Base-by-base conservation (phyloP, 768 basidiomycete species). In the Xanthoconium purpureum region DNA sequence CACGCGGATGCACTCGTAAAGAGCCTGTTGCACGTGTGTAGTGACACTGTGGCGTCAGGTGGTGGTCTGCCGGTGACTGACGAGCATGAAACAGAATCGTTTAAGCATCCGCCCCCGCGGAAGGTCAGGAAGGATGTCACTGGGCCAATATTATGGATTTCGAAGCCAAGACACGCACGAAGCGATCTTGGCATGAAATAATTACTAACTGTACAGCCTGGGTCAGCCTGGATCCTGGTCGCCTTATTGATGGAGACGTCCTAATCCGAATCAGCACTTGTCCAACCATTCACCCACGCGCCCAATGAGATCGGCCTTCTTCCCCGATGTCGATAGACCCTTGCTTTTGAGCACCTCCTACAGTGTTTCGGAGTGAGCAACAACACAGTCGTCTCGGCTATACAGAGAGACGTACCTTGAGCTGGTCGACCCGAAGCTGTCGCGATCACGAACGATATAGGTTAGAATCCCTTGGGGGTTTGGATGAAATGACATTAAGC, bases 301-400 rank as follows among this genome's bases (percentile, higher is more conserved):
- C 55, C 87, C 83, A 10, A 88, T 56, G 48, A 93, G 74, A 2
- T 89, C 91, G 12, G 77, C 80, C 68, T 93, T 93, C 71, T 80
- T 89, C 2, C 91, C 91, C 20, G 83, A 79, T 12, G 78, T 74
- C 10, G 81, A 55, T 57, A 80, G 71, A 50, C 84, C 80, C 66
- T 89, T 91, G 60, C 77, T 77, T 68, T 82, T 88, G 57, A 89
- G 74, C 68, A 91, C 89, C n/a, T 86, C 85, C 87, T 90, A 63
- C 47, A 50, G 17, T 44, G 49, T 36, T 18, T 17, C 45, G n/a
- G 40, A 36, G 47, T 50, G 35, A 52, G 44, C 12, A 39, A 54
- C 35, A 18, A 33, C 24, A 5, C 13, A 42, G 30, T 47, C 24
- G 36, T 2, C 11, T 37, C 3, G 0, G 13, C 6, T 20, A 55